These are phyloP conservation scores for Nitzschia sp. DNA, from an alignment of 108 stramenopile species.

Conservation along the genomic window DNA sequence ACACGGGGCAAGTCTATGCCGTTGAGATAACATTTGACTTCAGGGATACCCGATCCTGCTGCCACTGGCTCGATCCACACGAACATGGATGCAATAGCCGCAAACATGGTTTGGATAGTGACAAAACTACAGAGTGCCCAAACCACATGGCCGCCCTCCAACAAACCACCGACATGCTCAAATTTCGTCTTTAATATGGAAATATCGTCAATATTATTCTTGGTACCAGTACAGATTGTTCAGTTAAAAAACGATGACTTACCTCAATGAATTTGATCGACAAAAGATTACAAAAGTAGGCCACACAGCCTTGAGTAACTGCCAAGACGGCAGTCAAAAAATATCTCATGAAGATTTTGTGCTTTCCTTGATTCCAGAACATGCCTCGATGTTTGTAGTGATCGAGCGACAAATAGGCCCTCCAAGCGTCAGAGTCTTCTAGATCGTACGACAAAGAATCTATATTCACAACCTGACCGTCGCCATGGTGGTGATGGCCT, in stretches of 20 bases:
- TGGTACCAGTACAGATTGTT: too few relatives aligned
- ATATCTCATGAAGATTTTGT: slow-evolving; percentile 23
- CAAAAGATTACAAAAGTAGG: slow-evolving; percentile 33
- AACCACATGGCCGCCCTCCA: slow-evolving; percentile 20
- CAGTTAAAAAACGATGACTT: too few relatives aligned
- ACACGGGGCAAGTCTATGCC: slow-evolving; percentile 58
- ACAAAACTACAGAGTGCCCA: slow-evolving; percentile 22
- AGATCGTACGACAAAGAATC: slow-evolving; percentile 30
- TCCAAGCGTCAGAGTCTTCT: slow-evolving; percentile 46
- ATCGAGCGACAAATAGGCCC: slow-evolving; percentile 30
- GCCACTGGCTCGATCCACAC: slow-evolving; percentile 41
- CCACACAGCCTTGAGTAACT: slow-evolving; percentile 36
- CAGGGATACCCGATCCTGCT: slow-evolving; percentile 80
- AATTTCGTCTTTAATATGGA: slow-evolving; percentile 35
- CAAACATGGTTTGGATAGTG: slow-evolving; percentile 25
- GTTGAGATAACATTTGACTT: slow-evolving; percentile 79
- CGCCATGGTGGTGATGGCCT: not conserved
- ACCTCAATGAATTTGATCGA: slow-evolving; percentile 30
- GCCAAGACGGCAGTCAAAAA: slow-evolving; percentile 25
- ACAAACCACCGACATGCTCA: slow-evolving; percentile 2
- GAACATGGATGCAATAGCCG: slow-evolving; percentile 19
- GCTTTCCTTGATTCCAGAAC: slow-evolving; percentile 47
- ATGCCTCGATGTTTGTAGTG: slow-evolving; percentile 34
- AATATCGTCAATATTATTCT: too few relatives aligned
- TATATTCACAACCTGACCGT: slow-evolving; percentile 8